These are phyloP conservation scores for Ophiostoma montium DNA, from an alignment of 2,329 filamentous ascomycete genomes.

Conservation along the genomic window DNA sequence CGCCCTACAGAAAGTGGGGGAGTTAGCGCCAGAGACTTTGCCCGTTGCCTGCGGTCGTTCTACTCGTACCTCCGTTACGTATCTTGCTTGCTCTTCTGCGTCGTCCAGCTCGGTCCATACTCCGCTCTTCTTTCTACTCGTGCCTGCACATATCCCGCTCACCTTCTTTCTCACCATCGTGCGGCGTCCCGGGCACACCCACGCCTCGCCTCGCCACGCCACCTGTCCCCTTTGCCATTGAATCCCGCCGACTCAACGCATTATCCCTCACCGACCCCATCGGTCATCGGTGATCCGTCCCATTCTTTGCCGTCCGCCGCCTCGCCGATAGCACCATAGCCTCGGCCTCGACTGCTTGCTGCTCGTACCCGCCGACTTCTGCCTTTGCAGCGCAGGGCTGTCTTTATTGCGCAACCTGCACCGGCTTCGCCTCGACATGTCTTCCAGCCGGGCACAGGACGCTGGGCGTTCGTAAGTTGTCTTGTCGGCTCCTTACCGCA, in stretches of 20 bases:
- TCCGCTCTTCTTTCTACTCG: not conserved
- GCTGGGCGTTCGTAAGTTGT: not conserved
- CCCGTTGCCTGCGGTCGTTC: conserved; percentile 6
- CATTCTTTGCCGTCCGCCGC: not conserved
- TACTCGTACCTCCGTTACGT: conserved; percentile 4
- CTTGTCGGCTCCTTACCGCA: not conserved
- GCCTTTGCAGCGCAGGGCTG: not conserved
- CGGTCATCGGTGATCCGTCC: not conserved
- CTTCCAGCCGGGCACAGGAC: conserved; percentile 2
- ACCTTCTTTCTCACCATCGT: not conserved
- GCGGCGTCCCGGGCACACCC: not conserved
- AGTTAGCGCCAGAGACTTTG: conserved; percentile 1
- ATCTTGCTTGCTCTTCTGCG: conserved; percentile 2
- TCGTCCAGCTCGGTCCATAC: not conserved
- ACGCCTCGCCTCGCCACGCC: not conserved
- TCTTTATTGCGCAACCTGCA: not conserved
- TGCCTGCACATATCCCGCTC: not conserved
- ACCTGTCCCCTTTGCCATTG: not conserved
- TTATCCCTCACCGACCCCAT: not conserved
- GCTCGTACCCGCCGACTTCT: not conserved
- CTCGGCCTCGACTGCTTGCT: not conserved
- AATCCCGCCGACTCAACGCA: not conserved
- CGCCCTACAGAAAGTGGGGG: conserved; percentile 7
- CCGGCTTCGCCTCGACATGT: conserved; percentile 1
- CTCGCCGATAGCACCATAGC: not conserved